These are phyloP conservation scores for Mollisia scopiformis DNA, from an alignment of 2,329 filamentous ascomycete species.

Conservation along the genomic window DNA sequence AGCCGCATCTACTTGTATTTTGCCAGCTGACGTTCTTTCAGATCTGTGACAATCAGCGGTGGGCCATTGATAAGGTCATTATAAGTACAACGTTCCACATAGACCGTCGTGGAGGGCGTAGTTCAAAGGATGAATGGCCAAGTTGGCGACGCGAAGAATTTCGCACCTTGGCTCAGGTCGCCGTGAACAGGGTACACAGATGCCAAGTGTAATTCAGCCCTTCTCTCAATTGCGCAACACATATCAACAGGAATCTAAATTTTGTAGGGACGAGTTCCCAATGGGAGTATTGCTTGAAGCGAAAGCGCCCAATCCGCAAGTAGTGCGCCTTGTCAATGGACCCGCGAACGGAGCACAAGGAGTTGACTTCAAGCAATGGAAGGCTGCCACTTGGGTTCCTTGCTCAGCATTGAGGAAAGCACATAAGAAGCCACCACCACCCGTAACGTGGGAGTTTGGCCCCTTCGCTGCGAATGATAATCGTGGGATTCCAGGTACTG, in stretches of 20 bases:
- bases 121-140: background rate
- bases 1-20: background rate
- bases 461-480: background rate
- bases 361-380: constrained; percentile 11
- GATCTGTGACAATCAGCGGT: constrained; percentile 27
- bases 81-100: background rate
- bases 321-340: constrained; percentile 17
- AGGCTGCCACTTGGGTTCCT: background rate
- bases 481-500: background rate
- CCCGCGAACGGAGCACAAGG: constrained; percentile 19
- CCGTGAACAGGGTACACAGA: background rate
- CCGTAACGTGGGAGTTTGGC: constrained; percentile 8
- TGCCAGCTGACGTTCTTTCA: background rate
- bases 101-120: background rate
- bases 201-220: background rate
- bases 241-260: background rate
- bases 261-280: background rate
- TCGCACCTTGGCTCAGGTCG: constrained; percentile 5
- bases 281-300: background rate
- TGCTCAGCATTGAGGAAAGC: constrained; percentile 1
- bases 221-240: background rate
- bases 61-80: constrained; percentile 14
- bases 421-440: background rate
- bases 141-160: background rate
- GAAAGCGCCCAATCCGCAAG: constrained; percentile 7